Evolutionary conservation across 768 basidiomycete genomes (phyloP).

Genomic region (Xerocomellus intermedius): DNA sequence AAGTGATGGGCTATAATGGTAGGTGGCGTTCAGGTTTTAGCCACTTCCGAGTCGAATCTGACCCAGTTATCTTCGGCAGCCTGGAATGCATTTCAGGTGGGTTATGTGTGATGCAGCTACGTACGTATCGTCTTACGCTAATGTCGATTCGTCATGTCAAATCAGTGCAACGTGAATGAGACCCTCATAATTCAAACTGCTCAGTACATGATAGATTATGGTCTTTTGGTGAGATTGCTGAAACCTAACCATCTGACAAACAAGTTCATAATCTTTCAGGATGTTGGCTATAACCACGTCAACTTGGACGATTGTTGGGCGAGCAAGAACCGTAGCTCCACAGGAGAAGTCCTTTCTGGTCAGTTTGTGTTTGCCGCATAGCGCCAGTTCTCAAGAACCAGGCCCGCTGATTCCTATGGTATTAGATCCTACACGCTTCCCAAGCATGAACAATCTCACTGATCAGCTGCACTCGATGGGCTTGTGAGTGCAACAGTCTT

Average conservation of each 20-base stretch:
- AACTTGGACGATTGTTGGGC: slow-evolving; percentile 68
- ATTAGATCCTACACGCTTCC: slow-evolving; percentile 49
- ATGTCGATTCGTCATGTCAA: not conserved
- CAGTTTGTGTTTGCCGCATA: slow-evolving; percentile 8
- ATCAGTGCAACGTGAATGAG: slow-evolving; percentile 58
- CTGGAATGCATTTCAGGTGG: slow-evolving; percentile 65
- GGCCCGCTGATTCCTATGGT: not conserved
- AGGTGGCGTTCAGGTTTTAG: not conserved
- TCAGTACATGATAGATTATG: slow-evolving; percentile 48
- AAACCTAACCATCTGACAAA: not conserved
- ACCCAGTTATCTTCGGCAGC: slow-evolving; percentile 35
- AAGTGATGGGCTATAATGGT: slow-evolving; percentile 36
- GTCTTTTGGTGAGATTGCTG: slow-evolving; percentile 41
- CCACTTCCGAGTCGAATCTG: not conserved
- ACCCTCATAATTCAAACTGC: slow-evolving; percentile 49
- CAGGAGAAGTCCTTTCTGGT: slow-evolving; percentile 58
- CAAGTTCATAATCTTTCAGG: slow-evolving; percentile 32
- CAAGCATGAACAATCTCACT: slow-evolving; percentile 56
- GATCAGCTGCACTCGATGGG: slow-evolving; percentile 53
- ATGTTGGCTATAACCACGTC: slow-evolving; percentile 55
- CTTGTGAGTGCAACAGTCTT: slow-evolving; percentile 40
- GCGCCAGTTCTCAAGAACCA: not conserved
- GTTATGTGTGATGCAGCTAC: slow-evolving; percentile 8
- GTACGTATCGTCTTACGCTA: not conserved
- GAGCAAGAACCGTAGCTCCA: slow-evolving; percentile 47